phyloP scores from a whole-genome alignment of 148 eudicot genomes.

The Amaranthus hypochondriacus region DNA sequence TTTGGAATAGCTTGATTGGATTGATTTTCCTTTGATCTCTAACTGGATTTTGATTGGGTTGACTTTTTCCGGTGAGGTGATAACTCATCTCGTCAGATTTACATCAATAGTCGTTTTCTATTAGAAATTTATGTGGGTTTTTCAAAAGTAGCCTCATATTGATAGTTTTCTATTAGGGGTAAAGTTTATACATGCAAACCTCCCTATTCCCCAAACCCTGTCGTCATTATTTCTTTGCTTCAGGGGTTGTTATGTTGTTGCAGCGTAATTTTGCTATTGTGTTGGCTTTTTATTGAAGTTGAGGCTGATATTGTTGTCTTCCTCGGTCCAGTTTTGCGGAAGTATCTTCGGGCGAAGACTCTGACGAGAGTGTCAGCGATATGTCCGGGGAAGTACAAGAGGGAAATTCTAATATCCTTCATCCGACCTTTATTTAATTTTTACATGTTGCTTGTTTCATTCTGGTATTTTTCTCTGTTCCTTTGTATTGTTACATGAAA shows the following conservation, averaged over 20 bases:
- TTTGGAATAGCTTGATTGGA: no score
- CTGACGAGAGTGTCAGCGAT: constrained; percentile 33
- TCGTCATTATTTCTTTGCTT: not conserved
- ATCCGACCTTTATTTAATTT: not conserved
- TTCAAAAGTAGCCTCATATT: no score
- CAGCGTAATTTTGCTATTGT: not conserved
- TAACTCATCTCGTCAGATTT: no score
- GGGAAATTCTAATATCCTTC: constrained; percentile 26
- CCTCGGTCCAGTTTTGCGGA: constrained; percentile 58
- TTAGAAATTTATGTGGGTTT: no score
- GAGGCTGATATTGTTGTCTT: constrained; percentile 12
- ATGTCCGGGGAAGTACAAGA: constrained; percentile 41
- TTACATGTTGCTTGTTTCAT: not conserved
- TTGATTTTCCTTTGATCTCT: no score
- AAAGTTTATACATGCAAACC: no score
- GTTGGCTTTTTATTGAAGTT: not conserved
- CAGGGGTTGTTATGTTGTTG: not conserved
- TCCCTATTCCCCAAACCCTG: no score
- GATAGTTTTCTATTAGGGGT: no score
- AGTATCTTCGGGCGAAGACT: constrained; percentile 66
- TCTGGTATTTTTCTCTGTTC: constrained; percentile 11
- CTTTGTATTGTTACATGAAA: not conserved
- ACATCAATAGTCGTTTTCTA: no score
- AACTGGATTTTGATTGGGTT: no score
- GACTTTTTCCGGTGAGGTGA: no score